phyloP scores from a whole-genome alignment of 352 stramenopile species.

The Phytophthora pluvialis region DNA sequence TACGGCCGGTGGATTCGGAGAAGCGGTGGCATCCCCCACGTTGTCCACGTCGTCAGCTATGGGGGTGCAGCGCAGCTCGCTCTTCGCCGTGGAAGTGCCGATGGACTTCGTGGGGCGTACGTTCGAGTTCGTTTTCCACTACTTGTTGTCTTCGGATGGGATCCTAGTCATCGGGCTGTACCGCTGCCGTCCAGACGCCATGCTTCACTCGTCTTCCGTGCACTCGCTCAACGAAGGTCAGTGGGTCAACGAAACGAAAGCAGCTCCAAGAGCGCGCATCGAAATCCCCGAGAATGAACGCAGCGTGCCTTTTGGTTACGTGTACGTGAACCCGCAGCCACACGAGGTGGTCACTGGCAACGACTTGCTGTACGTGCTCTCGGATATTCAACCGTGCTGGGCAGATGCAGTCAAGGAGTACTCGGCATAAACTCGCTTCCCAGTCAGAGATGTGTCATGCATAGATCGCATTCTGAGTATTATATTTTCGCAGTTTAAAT shows the following conservation, averaged over 20 bases:
- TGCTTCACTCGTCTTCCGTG: constrained; percentile 33
- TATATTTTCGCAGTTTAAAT: too few species aligned
- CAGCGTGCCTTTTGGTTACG: constrained; percentile 78
- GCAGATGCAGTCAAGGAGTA: constrained; percentile 33
- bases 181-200: constrained; percentile 65
- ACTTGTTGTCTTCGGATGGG: constrained; percentile 74
- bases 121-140: constrained; percentile 85
- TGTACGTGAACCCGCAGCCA: constrained; percentile 83
- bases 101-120: constrained; percentile 80
- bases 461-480: too few species aligned
- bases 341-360: constrained; percentile 74
- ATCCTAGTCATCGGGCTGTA: constrained; percentile 81
- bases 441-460: too few species aligned
- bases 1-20: constrained; percentile 17
- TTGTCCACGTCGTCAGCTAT: constrained; percentile 40
- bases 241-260: constrained; percentile 18
- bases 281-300: constrained; percentile 63
- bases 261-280: constrained; percentile 43
- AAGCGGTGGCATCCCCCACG: constrained; percentile 19
- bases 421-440: too few species aligned
- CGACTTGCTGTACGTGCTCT: constrained; percentile 84
- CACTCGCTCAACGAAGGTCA: constrained; percentile 17
- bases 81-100: constrained; percentile 79
- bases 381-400: constrained; percentile 81
- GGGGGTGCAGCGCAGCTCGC: constrained; percentile 67